These are phyloP conservation scores for Plasmodium malariae DNA, from an alignment of 169 alveolate species.

Conservation along the genomic window DNA sequence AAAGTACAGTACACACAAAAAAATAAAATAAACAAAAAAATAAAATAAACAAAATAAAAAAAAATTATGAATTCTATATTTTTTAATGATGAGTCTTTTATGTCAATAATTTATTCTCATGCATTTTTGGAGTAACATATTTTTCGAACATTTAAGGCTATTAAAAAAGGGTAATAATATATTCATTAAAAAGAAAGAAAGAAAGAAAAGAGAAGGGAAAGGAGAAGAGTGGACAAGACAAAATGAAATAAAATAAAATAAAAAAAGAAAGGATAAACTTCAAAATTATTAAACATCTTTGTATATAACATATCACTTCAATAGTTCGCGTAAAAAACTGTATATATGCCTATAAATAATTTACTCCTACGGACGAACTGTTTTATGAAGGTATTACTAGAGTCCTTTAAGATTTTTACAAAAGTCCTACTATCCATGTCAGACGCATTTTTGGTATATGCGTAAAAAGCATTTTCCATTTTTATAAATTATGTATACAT, in stretches of 20 bases:
- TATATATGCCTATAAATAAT: not conserved
- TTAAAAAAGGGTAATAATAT: too few relatives aligned
- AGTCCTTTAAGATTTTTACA: conserved; percentile 87
- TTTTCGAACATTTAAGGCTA: too few relatives aligned
- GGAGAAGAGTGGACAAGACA: too few relatives aligned
- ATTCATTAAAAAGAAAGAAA: too few relatives aligned
- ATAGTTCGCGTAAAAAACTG: not conserved
- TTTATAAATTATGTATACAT: conserved; percentile 18
- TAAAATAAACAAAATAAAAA: too few relatives aligned
- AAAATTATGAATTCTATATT: not conserved
- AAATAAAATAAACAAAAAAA: not conserved
- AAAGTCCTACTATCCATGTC: conserved; percentile 89
- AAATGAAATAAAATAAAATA: too few relatives aligned
- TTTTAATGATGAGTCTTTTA: too few relatives aligned
- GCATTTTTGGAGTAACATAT: too few relatives aligned
- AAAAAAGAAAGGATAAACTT: too few relatives aligned
- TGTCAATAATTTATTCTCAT: too few relatives aligned
- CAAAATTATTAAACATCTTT: not conserved
- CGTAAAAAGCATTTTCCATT: conserved; percentile 82
- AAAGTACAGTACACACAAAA: not conserved
- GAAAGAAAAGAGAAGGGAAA: too few relatives aligned
- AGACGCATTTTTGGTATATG: conserved; percentile 84
- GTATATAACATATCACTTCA: not conserved
- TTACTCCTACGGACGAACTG: not conserved
- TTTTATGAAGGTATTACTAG: conserved; percentile 54